Evolutionary conservation across 1,284 basidiomycete species (phyloP).

Genomic region (Veloboletus limbatus): DNA sequence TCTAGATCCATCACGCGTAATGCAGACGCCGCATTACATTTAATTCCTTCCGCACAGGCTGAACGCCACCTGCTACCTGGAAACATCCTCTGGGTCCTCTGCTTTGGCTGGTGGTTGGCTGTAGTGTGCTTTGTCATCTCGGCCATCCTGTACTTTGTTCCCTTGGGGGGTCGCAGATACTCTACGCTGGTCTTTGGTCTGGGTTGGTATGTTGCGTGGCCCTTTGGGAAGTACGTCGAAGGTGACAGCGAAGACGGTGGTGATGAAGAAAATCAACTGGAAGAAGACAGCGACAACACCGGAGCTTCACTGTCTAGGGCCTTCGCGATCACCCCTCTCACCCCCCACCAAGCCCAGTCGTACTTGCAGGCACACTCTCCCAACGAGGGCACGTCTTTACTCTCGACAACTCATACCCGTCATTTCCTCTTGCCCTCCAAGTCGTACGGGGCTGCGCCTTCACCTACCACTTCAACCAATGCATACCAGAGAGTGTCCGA

Average conservation of each 20-base stretch:
- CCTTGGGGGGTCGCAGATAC: conserved; percentile 81
- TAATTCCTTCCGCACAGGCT: conserved; percentile 87
- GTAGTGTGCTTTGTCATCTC: conserved; percentile 68
- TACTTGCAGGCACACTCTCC: conserved; percentile 26
- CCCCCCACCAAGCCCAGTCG: conserved; percentile 29
- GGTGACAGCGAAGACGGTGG: conserved; percentile 60
- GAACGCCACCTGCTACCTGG: conserved; percentile 89
- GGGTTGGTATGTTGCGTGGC: conserved; percentile 97
- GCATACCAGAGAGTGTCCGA: conserved; percentile 37
- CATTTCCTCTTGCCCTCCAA: conserved; percentile 44
- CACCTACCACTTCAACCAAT: conserved; percentile 35
- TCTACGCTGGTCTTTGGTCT: conserved; percentile 87
- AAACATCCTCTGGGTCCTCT: conserved; percentile 87
- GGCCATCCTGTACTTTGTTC: conserved; percentile 68
- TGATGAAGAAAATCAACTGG: conserved; percentile 40
- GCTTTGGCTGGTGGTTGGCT: conserved; percentile 93
- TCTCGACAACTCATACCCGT: conserved; percentile 30
- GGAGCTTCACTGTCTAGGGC: conserved; percentile 30
- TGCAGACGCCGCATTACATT: conserved; percentile 93
- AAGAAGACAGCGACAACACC: conserved; percentile 32
- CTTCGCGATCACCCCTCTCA: conserved; percentile 36
- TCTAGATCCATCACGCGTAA: conserved; percentile 94
- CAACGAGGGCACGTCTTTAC: conserved; percentile 43
- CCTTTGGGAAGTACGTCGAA: conserved; percentile 98
- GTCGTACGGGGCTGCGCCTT: conserved; percentile 60